Evolutionary conservation across 23 red algal species (phyloP).

Genomic region (Gracilaria caudata): DNA sequence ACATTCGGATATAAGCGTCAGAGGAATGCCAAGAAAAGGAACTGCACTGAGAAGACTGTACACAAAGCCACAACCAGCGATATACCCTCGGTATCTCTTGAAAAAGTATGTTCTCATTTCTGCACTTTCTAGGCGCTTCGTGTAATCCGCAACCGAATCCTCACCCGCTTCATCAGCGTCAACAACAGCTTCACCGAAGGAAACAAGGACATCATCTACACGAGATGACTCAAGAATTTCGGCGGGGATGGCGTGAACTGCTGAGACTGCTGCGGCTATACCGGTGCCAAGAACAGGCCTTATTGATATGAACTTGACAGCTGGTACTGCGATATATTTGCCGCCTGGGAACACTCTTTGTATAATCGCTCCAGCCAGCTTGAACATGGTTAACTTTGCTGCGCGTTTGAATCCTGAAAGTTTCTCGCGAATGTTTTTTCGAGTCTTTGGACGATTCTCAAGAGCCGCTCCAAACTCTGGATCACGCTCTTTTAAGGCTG

Average conservation of each 20-base stretch:
- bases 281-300: slow-evolving; percentile 66
- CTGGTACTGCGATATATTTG: slow-evolving; percentile 52
- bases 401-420: slow-evolving; percentile 39
- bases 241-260: slow-evolving; percentile 59
- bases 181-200: slow-evolving; percentile 65
- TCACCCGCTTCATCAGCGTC: slow-evolving; percentile 66
- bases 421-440: slow-evolving; percentile 18
- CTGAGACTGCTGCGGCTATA: slow-evolving; percentile 50
- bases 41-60: slow-evolving; percentile 64
- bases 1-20: slow-evolving; percentile 61
- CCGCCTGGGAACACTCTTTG: slow-evolving; percentile 55
- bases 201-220: slow-evolving; percentile 67
- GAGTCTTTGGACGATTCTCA: slow-evolving; percentile 2
- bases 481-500: slow-evolving; percentile 54
- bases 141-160: slow-evolving; percentile 46
- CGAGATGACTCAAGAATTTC: slow-evolving; percentile 46
- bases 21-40: slow-evolving; percentile 66
- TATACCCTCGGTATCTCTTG: slow-evolving; percentile 68
- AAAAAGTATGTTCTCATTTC: slow-evolving; percentile 53
- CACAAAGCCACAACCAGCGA: slow-evolving; percentile 71
- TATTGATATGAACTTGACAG: slow-evolving; percentile 68
- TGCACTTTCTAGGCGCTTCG: slow-evolving; percentile 35
- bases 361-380: slow-evolving; percentile 29
- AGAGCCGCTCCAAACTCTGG: slow-evolving; percentile 47
- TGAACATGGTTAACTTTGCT: slow-evolving; percentile 58